Conservation (phyloP, 208 protist species). For the Spongospora subterranea region DNA sequence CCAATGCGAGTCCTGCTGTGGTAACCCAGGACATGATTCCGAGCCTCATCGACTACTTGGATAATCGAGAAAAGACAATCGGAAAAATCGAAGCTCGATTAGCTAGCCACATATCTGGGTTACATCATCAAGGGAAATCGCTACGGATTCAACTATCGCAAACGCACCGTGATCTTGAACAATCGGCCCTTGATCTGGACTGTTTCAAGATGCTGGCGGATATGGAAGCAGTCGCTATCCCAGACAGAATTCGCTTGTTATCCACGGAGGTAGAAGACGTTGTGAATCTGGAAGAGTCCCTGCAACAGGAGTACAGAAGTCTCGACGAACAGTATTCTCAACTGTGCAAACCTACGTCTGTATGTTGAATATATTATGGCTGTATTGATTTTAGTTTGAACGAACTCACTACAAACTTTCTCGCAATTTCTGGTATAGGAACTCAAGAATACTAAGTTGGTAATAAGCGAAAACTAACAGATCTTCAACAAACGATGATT, state of each 20-base stretch:
- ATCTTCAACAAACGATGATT: no score
- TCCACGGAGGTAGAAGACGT: background rate
- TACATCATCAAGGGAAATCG: background rate
- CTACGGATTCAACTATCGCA: background rate
- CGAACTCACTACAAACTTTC: background rate
- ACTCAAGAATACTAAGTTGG: no score
- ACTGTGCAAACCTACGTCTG: background rate
- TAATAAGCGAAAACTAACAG: no score
- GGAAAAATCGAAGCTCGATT: no score
- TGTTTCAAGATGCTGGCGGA: background rate
- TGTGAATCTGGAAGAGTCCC: background rate
- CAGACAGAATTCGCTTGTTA: background rate
- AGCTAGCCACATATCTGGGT: no score
- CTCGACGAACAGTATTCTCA: background rate
- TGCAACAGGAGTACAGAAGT: slow-evolving; percentile 16
- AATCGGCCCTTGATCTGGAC: background rate
- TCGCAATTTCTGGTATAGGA: no score
- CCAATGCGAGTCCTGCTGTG: no score
- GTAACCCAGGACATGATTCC: no score
- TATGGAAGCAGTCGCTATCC: background rate
- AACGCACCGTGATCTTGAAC: background rate
- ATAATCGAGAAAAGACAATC: no score
- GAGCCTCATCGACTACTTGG: no score
- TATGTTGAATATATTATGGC: background rate
- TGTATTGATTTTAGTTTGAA: background rate